Evolutionary conservation across 2,329 filamentous ascomycete genomes (phyloP), one percentile per base, ranked within the genome.

Genomic region (Coniochaeta prunicola): DNA sequence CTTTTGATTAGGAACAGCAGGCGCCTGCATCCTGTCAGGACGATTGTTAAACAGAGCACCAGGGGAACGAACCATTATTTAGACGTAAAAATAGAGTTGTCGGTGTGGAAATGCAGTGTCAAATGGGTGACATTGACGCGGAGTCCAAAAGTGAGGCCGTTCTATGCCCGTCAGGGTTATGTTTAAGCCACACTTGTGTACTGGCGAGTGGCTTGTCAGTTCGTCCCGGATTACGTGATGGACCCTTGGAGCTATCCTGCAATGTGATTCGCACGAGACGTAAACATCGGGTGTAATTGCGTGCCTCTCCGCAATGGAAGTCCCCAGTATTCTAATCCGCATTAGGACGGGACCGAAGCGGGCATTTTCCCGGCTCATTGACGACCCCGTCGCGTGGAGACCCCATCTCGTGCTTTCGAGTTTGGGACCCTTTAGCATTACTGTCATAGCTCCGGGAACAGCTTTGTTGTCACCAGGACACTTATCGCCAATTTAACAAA

Each of bases 1-100:
- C 62, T 73, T 74, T 19, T 69, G 65, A 57, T 68, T 67, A 42
- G 67, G 61, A 26, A 61, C 60, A 28, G 63, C 58, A 5, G 66
- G 65, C 28, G 67, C 62, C 69, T 70, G 12, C 3, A 24, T n/a
- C 7, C 8, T 19, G 50, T 65, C n/a, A 62, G 56, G 36, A 54
- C 59, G 33, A 54, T n/a, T 21, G 17, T 4, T 12, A 53, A 56
- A 28, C 21, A 10, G 17, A 36, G 4, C 34, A 17, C 10, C 1
- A 4, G 9, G 54, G n/a, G 5, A 0, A 55, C 61, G 54, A 62
- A 68, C 66, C 65, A 68, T 68, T 54, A 56, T 15, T 21, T 26
- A 56, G 33, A 40, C 50, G 56, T 28, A 53, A 34, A 31, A 56
- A 60, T 58, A 24, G 58, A 56, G 58, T 17, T 30, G 13, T 58